Evolutionary conservation across 441 rosid genomes (phyloP), one percentile per base, ranked within the genome.

Genomic region (Erodium chrysanthum): DNA sequence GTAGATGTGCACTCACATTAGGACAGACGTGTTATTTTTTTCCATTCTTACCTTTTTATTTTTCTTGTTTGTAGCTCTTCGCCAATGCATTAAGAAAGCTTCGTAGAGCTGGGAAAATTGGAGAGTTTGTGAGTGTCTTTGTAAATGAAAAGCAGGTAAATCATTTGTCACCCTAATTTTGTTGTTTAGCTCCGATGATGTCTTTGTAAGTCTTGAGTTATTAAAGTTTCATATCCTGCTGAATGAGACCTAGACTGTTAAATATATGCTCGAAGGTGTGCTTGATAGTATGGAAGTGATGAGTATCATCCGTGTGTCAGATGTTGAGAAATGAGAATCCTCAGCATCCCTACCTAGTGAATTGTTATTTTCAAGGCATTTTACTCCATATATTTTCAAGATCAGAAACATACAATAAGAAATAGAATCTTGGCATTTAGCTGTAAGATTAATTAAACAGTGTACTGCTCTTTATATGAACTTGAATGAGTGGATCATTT

Each of bases 141-240:
- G 85, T 86, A 63, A 88, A 94, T 70, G 97, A 87, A 82, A 94
- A 91, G 81, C 98, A 94, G 96, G 98, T 94, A 82, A 65, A 7
- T 73, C 25, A 77, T 70, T 50, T 74, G 48, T 35, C 65, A 20
- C 21, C 42, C 17, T 29, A 6, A 18, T 2, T 56, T 27, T 59
- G 11, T 15, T 18, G 59, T 52, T n/a, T 52, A 52, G 59, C 59
- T 17, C 23, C 15, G 58, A 15, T 15, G 21, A 4, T 50, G 21
- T 50, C 8, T 37, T 6, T 9, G 44, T 37, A 37, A 37, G 44
- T 37, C 1, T 37, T 27, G 1, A 9, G 44, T 9, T 6, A 37
- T 37, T 37, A 37, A 27, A 27, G 29, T 27, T n/a, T n/a, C n/a
- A n/a, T n/a, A n/a, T n/a, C n/a, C n/a, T n/a, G 37, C 7, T 33